A percentile compares a stretch with the other conserved stretches of the same genome.
Conservation (phyloP, 2,329 filamentous ascomycete genomes). For the Teratosphaeria viscida region DNA sequence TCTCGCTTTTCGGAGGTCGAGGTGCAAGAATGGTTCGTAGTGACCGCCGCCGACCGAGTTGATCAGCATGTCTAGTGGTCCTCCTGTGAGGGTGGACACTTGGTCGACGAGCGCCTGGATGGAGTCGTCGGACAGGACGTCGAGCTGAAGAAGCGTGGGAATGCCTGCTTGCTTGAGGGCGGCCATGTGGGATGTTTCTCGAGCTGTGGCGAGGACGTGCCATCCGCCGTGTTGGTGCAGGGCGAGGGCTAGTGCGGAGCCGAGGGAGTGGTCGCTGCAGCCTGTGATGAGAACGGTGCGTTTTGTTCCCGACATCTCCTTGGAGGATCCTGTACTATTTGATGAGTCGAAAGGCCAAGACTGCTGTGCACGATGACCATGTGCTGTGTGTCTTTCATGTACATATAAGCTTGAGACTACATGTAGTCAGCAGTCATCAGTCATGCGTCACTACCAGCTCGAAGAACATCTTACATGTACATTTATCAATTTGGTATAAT, state of each 20-base stretch:
- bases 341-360: not conserved
- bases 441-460: too few relatives aligned
- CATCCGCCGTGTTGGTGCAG: not conserved
- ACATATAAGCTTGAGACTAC: too few relatives aligned
- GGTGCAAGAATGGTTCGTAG: not conserved
- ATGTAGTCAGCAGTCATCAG: too few relatives aligned
- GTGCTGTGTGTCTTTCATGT: too few relatives aligned
- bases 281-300: not conserved
- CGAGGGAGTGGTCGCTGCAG: not conserved
- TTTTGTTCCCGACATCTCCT: not conserved
- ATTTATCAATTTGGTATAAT: too few relatives aligned
- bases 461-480: too few relatives aligned
- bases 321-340: not conserved
- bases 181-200: not conserved
- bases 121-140: not conserved
- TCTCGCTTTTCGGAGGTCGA: slow-evolving; percentile 12
- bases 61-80: not conserved
- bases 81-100: not conserved
- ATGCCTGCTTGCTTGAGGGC: not conserved
- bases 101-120: not conserved
- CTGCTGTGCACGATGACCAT: too few relatives aligned
- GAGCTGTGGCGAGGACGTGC: not conserved
- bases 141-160: not conserved
- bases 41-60: not conserved
- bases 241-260: not conserved